These are phyloP conservation scores for Codiaeum variegatum DNA, from an alignment of 441 rosid genomes.

Conservation along the genomic window DNA sequence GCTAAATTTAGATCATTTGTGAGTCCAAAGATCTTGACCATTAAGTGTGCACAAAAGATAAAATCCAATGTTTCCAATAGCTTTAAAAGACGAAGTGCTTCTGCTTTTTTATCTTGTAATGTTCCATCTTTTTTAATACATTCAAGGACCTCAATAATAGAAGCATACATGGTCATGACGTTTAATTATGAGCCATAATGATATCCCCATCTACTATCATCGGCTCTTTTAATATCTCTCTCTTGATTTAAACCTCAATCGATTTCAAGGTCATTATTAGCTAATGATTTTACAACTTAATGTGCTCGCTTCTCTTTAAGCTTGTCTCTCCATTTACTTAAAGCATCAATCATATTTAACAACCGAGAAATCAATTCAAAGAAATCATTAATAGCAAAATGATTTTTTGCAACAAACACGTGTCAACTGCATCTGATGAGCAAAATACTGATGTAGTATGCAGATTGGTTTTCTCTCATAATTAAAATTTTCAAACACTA, in stretches of 20 bases:
- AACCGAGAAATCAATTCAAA: not conserved
- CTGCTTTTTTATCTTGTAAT: not conserved
- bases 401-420: not conserved
- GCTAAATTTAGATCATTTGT: not conserved
- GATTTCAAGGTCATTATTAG: not conserved
- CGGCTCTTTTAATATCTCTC: not conserved
- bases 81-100: not conserved
- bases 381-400: not conserved
- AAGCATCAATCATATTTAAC: not conserved
- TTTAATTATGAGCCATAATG: not conserved
- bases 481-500: not conserved
- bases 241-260: not conserved
- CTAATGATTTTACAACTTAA: not conserved
- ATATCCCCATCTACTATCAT: not conserved
- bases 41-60: not conserved
- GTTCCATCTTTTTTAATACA: not conserved
- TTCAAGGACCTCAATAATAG: not conserved
- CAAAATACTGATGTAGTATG: not conserved
- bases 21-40: not conserved
- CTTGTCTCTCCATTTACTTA: not conserved
- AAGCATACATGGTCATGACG: not conserved
- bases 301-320: not conserved
- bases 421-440: not conserved
- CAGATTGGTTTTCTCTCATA: not conserved
- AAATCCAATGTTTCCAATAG: not conserved